Evolutionary conservation across 2,329 filamentous ascomycete genomes (phyloP).

Genomic region (Diaporthe sp.): DNA sequence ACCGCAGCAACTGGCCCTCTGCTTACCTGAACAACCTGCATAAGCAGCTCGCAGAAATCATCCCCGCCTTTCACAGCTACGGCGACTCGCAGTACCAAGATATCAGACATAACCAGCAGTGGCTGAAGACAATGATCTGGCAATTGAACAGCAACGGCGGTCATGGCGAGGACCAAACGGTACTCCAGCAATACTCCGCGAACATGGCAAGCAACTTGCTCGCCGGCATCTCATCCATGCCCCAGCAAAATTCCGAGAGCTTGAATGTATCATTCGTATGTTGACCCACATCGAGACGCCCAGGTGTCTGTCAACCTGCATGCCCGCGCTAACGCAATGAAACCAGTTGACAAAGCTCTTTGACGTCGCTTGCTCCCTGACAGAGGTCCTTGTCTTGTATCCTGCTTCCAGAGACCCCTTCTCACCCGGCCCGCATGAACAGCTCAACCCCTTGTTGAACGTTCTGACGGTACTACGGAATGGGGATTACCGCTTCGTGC

Average conservation of each 20-base stretch:
- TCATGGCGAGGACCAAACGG: conserved; percentile 62
- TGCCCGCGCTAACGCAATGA: neutral
- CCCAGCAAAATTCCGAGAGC: conserved; percentile 79
- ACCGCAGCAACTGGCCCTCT: conserved; percentile 67
- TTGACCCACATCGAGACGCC: conserved; percentile 40
- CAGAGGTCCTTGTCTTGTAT: conserved; percentile 78
- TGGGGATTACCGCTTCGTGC: conserved; percentile 82
- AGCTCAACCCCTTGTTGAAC: conserved; percentile 77
- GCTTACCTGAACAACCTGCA: conserved; percentile 71
- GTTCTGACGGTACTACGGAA: conserved; percentile 79
- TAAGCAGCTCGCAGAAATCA: conserved; percentile 71
- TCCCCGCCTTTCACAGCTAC: conserved; percentile 65
- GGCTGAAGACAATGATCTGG: conserved; percentile 75
- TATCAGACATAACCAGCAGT: conserved; percentile 71
- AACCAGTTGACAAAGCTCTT: conserved; percentile 82
- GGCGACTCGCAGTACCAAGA: conserved; percentile 68
- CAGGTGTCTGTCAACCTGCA: neutral
- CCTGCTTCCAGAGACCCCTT: conserved; percentile 73
- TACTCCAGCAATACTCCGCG: conserved; percentile 75
- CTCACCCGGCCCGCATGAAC: conserved; percentile 77
- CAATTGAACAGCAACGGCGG: conserved; percentile 69
- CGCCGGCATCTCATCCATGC: conserved; percentile 78
- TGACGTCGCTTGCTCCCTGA: conserved; percentile 80
- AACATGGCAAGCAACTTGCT: conserved; percentile 74
- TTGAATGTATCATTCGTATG: conserved; percentile 80